Evolutionary conservation across 805 yeast species (phyloP), one percentile per base, ranked within the genome.

Genomic region (Schizosaccharomyces osmophilus): DNA sequence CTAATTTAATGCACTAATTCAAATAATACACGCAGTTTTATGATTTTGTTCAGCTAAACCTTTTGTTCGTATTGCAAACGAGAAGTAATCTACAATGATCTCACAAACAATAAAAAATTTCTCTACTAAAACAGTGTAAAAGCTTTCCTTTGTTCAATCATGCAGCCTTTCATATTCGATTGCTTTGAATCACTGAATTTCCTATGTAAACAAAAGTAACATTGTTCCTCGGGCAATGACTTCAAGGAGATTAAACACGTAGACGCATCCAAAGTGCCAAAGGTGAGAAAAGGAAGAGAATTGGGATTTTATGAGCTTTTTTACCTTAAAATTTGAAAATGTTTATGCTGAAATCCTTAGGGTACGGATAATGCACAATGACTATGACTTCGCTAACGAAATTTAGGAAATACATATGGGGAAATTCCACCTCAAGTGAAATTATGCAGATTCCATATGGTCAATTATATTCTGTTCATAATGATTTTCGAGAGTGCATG

Each of bases 381-480:
- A 17, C 5, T n/a, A 9, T 1, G 22, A 36, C 15, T n/a, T 22
- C n/a, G 22, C 48, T 36, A 26, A 22, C 39, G 8, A 26, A 17
- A 9, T 59, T 19, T 41, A 43, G 61, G 39, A 42, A 45, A n/a
- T 39, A 39, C 31, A 59, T 59, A 22, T 59, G 61, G 61, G 61
- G 61, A 19, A 43, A 59, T 22, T 26, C 61, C 6, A 39, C 11
- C 2, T 39, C 43, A 24, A 22, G 55, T 83, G 82, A 67, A 84
- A 82, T 87, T 41, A 79, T 82, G 9, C 76, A 79, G 67, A 76
- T 93, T 59, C 87, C 95, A 1, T 78, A 84, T 0, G 97, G 97
- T 2, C 83, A 82, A 71, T 76, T 90, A 59, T 85, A 77, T 68
- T 75, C 90, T 57, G 77, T 84, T 19, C 75, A 97, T 13, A 87